Evolutionary conservation across 176 grass and related monocot genomes (phyloP).

Genomic region (Musa itinerans): DNA sequence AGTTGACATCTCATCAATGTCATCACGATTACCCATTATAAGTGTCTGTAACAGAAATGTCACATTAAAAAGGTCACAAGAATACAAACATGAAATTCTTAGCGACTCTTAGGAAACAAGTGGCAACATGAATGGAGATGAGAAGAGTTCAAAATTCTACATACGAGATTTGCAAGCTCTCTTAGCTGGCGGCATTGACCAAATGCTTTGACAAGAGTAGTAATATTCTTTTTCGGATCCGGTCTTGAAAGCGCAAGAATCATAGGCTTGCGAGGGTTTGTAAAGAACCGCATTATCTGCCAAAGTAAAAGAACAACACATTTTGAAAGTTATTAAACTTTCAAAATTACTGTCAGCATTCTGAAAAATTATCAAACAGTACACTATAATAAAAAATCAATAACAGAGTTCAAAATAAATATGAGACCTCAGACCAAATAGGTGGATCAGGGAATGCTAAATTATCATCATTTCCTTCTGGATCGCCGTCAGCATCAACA

Average conservation of each 20-base stretch:
- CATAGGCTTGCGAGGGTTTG: constrained; percentile 77
- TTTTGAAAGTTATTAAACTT: constrained; percentile 7
- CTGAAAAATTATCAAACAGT: not conserved
- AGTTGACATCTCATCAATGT: constrained; percentile 83
- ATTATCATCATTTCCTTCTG: constrained; percentile 39
- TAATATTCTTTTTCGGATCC: constrained; percentile 82
- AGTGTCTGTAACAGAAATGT: constrained; percentile 43
- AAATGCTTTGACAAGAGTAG: constrained; percentile 75
- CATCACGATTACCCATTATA: constrained; percentile 87
- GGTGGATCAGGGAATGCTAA: constrained; percentile 39
- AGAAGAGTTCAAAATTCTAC: constrained; percentile 4
- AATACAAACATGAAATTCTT: constrained; percentile 1
- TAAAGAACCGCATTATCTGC: constrained; percentile 83
- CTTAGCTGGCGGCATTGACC: constrained; percentile 60
- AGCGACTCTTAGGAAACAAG: not conserved
- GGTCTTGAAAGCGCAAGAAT: constrained; percentile 72
- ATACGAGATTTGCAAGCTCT: constrained; percentile 87
- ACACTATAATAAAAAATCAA: not conserved
- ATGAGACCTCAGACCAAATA: constrained; percentile 54
- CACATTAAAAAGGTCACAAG: constrained; percentile 3
- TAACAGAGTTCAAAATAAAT: not conserved
- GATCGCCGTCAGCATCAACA: constrained; percentile 51
- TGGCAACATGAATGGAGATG: not conserved
- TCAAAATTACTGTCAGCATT: not conserved
- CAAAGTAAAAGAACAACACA: constrained; percentile 9